Evolutionary conservation across 1,139 yeast species (phyloP), one percentile per base, ranked within the genome.

Genomic region (Kluyveromyces sp.): DNA sequence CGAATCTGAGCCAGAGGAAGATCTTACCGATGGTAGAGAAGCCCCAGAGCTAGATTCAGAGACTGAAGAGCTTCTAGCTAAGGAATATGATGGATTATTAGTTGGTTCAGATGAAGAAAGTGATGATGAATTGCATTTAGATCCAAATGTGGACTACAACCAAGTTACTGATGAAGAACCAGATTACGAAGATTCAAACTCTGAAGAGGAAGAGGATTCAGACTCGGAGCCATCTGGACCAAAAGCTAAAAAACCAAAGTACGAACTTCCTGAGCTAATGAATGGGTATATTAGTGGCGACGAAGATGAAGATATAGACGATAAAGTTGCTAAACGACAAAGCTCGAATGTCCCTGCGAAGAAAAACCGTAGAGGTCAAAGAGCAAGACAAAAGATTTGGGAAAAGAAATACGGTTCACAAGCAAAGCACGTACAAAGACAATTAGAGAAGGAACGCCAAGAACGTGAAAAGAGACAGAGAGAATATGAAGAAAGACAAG

Each of bases 331-430:
- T 5, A 75, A 78, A 53, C 73, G 74, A 43, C 74, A 75, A 28
- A 72, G 53, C 7, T 50, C 58, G 8, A 55, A 51, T 26, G 75
- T 45, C 53, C 68, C 61, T 3, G 70, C 67, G 51, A 76, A 94
- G 53, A 89, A 89, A 59, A 94, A 92, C 64, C 76, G 98, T 67
- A 79, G 97, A 62, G 98, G 98, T 25, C 98, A 94, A 71, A 74
- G 97, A 55, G 98, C 97, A 2, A 81, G 99, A 68, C 94, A 92
- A 64, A 84, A 85, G 70, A 88, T 92, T 46, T 90, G 97, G 97
- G 98, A 89, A 60, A 71, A 77, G 66, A 92, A 92, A 64, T 92
- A 74, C 61, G 98, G 98, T 35, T 66, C 68, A 34, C 72, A 72
- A 35, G 98, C 98, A n/a, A 83, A 81, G 49, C 99, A 94, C 63